Base-by-base conservation (phyloP, 352 stramenopile species). In the Pythium folliculosum region DNA sequence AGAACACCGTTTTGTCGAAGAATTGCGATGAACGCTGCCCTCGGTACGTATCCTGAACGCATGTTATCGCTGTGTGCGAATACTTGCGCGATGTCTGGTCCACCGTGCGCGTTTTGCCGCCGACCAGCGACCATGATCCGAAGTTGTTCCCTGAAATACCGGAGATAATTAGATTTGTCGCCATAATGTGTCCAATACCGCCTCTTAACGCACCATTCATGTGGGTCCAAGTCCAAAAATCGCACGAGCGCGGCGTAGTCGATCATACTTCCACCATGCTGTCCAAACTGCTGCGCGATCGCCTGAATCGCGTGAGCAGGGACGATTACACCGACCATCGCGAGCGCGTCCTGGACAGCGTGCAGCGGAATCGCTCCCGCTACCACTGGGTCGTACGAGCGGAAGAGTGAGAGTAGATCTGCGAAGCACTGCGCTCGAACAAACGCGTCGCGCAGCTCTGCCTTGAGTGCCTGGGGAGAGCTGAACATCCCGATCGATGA, bases 191-290 rank as follows among this genome's bases (percentile, higher is more conserved):
- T 49, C 17, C 25, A 30, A 35, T n/a, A 9, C 10, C 32, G 37
- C 22, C 32, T 19, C 6, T 27, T 21, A 13, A 59, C 77, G 54
- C 70, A 91, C 82, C 82, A 64, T 68, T 91, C 82, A 45, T 82
- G 72, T 22, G 48, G 50, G 37, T 89, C 81, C 19, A 89, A 55
- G 16, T 86, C 70, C 17, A 91, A 59, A 52, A 86, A 88, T 10
- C 60, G 69, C 23, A 68, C 71, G 23, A 91, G 62, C 4, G 73
- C 71, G 8, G 73, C 35, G 55, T 91, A 91, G 64, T 91, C 77
- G n/a, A 89, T 62, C n/a, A 85, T 37, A 19, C 55, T 37, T 1
- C 69, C 30, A 3, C 44, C 43, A 21, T 38, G n/a, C 19, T 40
- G 58, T 19, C 58, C 58, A 25, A 88, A 91, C 12, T 82, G 60